Conservation (phyloP, 2,329 filamentous ascomycete genomes). For the Fulvia fulva region DNA sequence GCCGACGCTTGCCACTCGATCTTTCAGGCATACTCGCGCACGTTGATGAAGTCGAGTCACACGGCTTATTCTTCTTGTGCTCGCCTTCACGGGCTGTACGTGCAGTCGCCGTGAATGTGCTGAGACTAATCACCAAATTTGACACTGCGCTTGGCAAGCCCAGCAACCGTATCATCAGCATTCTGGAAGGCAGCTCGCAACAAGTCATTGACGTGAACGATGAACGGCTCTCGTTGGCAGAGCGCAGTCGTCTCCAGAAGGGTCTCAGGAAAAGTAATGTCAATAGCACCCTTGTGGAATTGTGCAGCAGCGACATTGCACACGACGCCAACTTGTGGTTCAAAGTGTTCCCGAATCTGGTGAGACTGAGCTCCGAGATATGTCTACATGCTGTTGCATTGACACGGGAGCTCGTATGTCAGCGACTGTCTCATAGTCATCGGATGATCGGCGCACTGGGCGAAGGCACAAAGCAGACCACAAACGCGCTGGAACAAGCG, state of each 20-base stretch:
- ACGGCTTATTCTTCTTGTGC: constrained; percentile 94
- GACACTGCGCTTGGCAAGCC: constrained; percentile 78
- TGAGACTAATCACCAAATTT: constrained; percentile 89
- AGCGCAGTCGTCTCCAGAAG: constrained; percentile 85
- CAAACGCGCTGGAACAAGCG: constrained; percentile 60
- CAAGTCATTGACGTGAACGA: constrained; percentile 89
- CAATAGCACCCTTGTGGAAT: constrained; percentile 81
- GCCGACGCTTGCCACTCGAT: constrained; percentile 54
- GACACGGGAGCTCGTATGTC: constrained; percentile 86
- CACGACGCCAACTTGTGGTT: constrained; percentile 97
- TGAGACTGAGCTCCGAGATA: constrained; percentile 82
- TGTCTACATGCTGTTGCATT: constrained; percentile 90
- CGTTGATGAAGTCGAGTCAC: constrained; percentile 94
- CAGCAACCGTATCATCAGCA: constrained; percentile 78
- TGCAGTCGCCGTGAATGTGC: constrained; percentile 84
- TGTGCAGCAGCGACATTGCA: constrained; percentile 91
- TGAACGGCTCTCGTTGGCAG: constrained; percentile 84
- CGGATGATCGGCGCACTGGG: constrained; percentile 74
- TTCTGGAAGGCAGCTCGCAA: constrained; percentile 84
- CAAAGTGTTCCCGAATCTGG: constrained; percentile 94
- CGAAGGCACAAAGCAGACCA: constrained; percentile 53
- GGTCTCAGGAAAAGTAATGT: constrained; percentile 81
- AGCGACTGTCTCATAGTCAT: constrained; percentile 89
- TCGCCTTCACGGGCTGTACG: constrained; percentile 90
- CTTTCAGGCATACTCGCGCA: constrained; percentile 85